Evolutionary conservation across 371 early-diverging fungal genomes (phyloP).

Genomic region (Dentiscutata heterogama): DNA sequence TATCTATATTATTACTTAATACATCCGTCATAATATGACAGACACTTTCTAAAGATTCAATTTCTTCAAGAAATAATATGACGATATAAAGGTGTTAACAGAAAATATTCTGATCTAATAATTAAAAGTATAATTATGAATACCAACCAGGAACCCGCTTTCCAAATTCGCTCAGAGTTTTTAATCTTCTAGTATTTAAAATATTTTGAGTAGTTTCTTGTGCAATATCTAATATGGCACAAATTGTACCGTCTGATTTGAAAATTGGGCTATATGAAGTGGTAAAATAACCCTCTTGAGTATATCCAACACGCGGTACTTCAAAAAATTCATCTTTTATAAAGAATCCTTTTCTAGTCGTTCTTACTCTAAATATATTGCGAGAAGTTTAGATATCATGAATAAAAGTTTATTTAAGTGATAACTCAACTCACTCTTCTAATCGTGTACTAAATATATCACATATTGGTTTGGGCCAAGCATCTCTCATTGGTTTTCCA

Average conservation of each 20-base stretch:
- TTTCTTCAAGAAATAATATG: no score
- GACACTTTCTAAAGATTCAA: no score
- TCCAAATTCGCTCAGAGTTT: neutral
- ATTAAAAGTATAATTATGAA: no score
- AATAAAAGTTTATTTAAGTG: neutral
- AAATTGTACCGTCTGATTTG: neutral
- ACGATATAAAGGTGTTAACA: no score
- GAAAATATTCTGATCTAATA: no score
- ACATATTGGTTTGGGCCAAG: neutral
- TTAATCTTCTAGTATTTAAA: constrained; percentile 7
- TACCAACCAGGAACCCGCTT: constrained; percentile 11
- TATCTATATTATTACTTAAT: no score
- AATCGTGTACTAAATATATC: neutral
- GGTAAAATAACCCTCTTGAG: constrained; percentile 26
- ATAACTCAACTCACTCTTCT: constrained; percentile 5
- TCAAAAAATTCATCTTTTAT: constrained; percentile 4
- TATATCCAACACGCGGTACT: neutral
- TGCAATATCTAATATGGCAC: constrained; percentile 17
- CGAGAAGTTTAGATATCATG: no score
- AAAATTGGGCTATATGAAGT: constrained; percentile 34
- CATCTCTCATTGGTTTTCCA: neutral
- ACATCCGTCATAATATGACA: no score
- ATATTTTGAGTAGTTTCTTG: constrained; percentile 1
- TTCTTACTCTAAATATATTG: constrained; percentile 8
- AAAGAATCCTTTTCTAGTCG: constrained; percentile 28